Evolutionary conservation across 345 rosid genomes (phyloP).

Genomic region (Populus alba): DNA sequence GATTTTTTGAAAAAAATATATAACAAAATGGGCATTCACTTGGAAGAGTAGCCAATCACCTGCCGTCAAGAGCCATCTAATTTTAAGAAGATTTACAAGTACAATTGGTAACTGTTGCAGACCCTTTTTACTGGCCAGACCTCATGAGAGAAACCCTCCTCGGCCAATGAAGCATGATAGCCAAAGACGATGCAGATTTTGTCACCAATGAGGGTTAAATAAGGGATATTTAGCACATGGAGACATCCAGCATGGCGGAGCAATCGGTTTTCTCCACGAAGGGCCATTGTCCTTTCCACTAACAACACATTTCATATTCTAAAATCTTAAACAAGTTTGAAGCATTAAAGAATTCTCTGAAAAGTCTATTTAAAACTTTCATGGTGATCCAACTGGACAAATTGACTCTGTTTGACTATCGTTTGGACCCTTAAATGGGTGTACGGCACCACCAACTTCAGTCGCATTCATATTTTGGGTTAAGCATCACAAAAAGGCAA

Average conservation of each 20-base stretch:
- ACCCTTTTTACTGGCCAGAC: not conserved
- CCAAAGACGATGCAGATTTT: not conserved
- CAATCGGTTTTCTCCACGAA: not conserved
- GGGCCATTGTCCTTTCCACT: not conserved
- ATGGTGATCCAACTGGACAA: not conserved
- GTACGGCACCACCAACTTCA: conserved; percentile 12
- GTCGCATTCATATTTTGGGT: conserved; percentile 71
- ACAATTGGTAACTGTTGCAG: no score
- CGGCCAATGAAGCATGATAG: not conserved
- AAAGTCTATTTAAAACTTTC: not conserved
- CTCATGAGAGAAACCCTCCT: not conserved
- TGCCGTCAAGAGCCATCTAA: not conserved
- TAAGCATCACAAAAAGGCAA: conserved; percentile 77
- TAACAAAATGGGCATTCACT: not conserved
- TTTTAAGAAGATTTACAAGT: no score
- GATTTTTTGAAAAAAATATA: not conserved
- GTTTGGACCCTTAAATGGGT: not conserved
- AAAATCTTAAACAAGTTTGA: not conserved
- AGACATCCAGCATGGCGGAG: not conserved
- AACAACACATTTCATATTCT: not conserved
- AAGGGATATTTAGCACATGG: not conserved
- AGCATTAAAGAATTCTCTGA: not conserved
- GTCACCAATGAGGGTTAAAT: not conserved
- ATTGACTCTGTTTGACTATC: not conserved
- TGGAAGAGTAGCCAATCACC: not conserved